Conservation (phyloP, 75 land plant genomes). For the Larix kaempferi region DNA sequence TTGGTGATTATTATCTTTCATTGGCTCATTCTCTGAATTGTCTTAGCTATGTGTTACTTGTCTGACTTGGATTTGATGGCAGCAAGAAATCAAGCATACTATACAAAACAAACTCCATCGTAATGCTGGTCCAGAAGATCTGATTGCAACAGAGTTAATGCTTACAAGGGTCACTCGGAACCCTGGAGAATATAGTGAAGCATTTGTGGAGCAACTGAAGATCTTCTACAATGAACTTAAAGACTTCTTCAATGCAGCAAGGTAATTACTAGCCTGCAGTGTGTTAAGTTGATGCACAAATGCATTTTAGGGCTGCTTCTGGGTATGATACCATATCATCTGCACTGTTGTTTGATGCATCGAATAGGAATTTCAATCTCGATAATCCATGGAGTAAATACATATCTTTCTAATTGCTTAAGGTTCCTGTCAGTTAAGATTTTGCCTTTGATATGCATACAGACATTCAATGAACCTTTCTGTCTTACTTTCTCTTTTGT, state of each 20-base stretch:
- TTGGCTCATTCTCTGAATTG: too few relatives aligned
- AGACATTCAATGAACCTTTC: not conserved
- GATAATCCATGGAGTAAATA: not conserved
- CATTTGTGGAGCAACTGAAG: slow-evolving; percentile 90
- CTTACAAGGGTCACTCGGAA: slow-evolving; percentile 78
- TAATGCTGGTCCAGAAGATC: slow-evolving; percentile 98
- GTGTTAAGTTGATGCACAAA: not conserved
- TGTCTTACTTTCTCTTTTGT: not conserved
- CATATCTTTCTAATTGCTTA: not conserved
- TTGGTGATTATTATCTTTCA: too few relatives aligned
- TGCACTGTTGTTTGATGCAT: not conserved
- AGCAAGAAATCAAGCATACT: slow-evolving; percentile 99
- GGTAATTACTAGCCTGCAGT: slow-evolving; percentile 21
- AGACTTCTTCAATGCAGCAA: slow-evolving; percentile 98
- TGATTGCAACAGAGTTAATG: slow-evolving; percentile 93
- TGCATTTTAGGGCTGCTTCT: not conserved
- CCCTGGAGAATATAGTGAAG: slow-evolving; percentile 86
- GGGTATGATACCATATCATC: not conserved
- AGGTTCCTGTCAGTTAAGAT: not conserved
- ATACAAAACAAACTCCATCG: slow-evolving; percentile 98
- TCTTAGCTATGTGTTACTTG: too few relatives aligned
- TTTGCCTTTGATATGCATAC: not conserved
- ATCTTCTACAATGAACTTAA: slow-evolving; percentile 87
- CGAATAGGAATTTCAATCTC: slow-evolving; percentile 1
- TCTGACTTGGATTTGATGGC: too few relatives aligned